Percentiles rank a stretch among this genome's conserved stretches.
Evolutionary conservation across 768 basidiomycete species (phyloP).

Genomic region (Rhizopogon salebrosus): DNA sequence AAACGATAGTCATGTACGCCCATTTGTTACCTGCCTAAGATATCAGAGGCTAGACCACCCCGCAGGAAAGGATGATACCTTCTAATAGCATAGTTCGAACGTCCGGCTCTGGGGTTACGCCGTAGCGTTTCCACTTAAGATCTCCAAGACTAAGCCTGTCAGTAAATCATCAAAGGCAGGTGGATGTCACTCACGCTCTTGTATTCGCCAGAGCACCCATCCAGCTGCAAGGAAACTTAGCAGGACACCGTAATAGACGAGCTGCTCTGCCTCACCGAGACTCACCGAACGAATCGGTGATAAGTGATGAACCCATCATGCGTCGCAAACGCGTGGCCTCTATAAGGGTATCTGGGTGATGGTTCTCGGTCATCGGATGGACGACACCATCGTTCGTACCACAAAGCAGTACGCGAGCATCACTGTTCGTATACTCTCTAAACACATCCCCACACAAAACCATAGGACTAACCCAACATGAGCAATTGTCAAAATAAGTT

Average conservation of each 20-base stretch:
- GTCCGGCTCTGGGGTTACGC: slow-evolving; percentile 92
- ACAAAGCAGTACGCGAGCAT: slow-evolving; percentile 85
- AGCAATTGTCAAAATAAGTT: slow-evolving; percentile 78
- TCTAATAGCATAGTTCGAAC: slow-evolving; percentile 69
- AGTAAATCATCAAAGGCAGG: background rate
- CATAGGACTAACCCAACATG: slow-evolving; percentile 72
- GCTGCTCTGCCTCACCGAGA: slow-evolving; percentile 47
- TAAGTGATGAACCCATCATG: slow-evolving; percentile 85
- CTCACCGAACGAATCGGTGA: slow-evolving; percentile 95
- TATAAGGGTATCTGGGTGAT: slow-evolving; percentile 88
- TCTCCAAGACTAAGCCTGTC: slow-evolving; percentile 67
- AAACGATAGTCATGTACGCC: slow-evolving; percentile 85
- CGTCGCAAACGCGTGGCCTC: slow-evolving; percentile 82
- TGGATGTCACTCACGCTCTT: slow-evolving; percentile 54
- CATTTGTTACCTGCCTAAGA: slow-evolving; percentile 63
- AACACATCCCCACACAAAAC: background rate
- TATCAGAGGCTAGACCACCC: slow-evolving; percentile 1
- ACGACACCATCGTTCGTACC: slow-evolving; percentile 67
- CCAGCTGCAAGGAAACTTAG: slow-evolving; percentile 50
- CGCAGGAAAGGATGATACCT: slow-evolving; percentile 38
- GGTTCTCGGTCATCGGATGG: slow-evolving; percentile 87
- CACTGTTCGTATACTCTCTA: slow-evolving; percentile 39
- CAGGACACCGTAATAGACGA: background rate
- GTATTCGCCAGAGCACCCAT: slow-evolving; percentile 95
- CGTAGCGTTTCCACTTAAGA: slow-evolving; percentile 81